Base-by-base conservation (phyloP, 2,329 filamentous ascomycete species). In the Fusarium sp. region DNA sequence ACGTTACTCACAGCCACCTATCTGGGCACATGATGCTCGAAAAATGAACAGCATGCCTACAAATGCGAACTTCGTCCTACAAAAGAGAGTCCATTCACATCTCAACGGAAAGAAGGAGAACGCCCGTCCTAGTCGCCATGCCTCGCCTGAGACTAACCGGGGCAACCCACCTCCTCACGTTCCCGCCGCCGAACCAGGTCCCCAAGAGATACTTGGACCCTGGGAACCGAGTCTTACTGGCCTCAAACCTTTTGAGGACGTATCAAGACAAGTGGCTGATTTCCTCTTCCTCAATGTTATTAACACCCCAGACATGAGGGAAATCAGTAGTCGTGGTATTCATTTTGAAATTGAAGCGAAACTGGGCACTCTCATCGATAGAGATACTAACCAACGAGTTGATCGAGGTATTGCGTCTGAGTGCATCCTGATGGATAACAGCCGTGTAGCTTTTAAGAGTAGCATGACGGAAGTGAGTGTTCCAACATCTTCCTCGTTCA, bases 341-440 rank as follows among this genome's bases (percentile, higher is more conserved):
- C 88, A 94, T 67, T 91, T 98, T 58, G 96, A 99, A 81, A 93
- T 99, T 60, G 96, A 99, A 83, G 96, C 94, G 14, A 98, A 98
- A 81, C 86, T 98, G 52, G 96, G 96, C 22, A 92, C 90, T 31
- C 86, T 98, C 18, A 89, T 95, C 63, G 91, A 94, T 79, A 90
- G 90, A 78, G 88, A 91, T 68, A 93, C 90, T 11, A 89, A 92
- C 62, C 86, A 91, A 50, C 88, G 94, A n/a, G 84, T 95, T 31
- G 84, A 87, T 14, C 82, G 95, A 14, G 89, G 90, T 10, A 86
- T 96, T 8, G 81, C 87, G 27, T 91, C 93, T 1, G 93, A 96
- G 79, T 92, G 89, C 52, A 84, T 97, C 11, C 81, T 97, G 25
- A 85, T 86, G 50, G 87, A 90, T 36, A 87, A 86, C 29, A 84